Base-by-base conservation (phyloP, 306 rosid species). In the Cucurbita ficifolia region DNA sequence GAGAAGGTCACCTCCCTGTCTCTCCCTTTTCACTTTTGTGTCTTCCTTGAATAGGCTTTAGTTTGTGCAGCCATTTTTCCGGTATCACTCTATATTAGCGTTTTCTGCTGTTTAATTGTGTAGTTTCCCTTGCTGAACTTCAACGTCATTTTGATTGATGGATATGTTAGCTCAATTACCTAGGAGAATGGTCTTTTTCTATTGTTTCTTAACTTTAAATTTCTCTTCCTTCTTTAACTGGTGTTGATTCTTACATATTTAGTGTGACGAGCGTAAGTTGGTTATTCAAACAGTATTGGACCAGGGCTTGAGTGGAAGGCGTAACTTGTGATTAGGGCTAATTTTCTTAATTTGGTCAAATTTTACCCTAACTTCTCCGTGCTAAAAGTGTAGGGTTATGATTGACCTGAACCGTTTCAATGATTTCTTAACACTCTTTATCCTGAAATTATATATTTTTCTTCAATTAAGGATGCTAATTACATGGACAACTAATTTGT, bases 1-100 rank as follows among this genome's bases (percentile, higher is more conserved):
- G 90, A 86, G 43, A 80, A 86, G 88, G 90, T 88, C 80, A 14
- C 22, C 40, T 39, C 42, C 43, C n/a, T 38, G 21, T 48, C 54
- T 60, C 73, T 54, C 76, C 50, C 40, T 24, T 13, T 48, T 22
- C 4, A 18, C 57, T 61, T 21, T 38, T 69, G 5, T 69, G 5
- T 62, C 55, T 29, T 29, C 4, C 33, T 29, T 29, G 33, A 29
- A 29, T 29, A 35, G 57, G 7, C 16, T 50, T 51, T 19, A 7
- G 10, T 63, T 29, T 36, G 18, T 72, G 36, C 36, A 65, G 43
- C 11, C 74, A 69, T 69, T 48, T 68, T 69, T 18, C 6, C 16
- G 6, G 17, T 48, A 13, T 21, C 39, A 48, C 8, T 46, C 11
- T 69, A 13, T 4, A 24, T 69, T 48, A 18, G 17, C 48, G 17